Base-by-base conservation (phyloP, 2,329 filamentous ascomycete species). In the Plenodomus tracheiphilus region DNA sequence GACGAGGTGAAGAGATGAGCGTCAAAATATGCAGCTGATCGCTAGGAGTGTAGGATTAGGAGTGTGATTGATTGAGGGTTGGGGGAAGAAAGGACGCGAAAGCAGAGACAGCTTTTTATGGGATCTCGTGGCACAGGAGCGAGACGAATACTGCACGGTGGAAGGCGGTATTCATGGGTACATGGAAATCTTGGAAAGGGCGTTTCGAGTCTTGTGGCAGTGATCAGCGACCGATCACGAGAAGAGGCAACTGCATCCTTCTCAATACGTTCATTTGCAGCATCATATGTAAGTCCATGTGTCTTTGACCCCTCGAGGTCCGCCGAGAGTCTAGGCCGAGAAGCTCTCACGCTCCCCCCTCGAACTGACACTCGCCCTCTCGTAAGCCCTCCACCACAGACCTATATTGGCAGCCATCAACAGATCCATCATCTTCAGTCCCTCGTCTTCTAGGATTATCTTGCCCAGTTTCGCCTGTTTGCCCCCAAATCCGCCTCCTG, bases 401-500 rank as follows among this genome's bases (percentile, higher is more conserved):
- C 89, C 91, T 74, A 99, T 83, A 67, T 96, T 97, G 10, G 91
- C 88, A 3, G 93, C 90, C 17, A 99, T 90, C 0, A 96, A 79
- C 49, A 99, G 72, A 77, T 99, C 94, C 63, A 97, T 74, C 93
- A 99, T 97, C 77, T 96, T 96, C 57, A 96, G 75, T 0, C 94
- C 94, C 64, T 96, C 92, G 47, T 93, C 85, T 61, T 91, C 84
- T 32, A 99, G 81, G 43, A 97, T 91, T 43, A 99, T 76, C 74
- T 97, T 99, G 0, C 93, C 94, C 61, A 99, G 77, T 76, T 99
- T 99, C 3, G 91, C 92, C 64, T 89, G 84, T 70, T 89, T 91
- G 0, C 93, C 93, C 38, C 87, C 82, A 65, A 89, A 87, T 0
- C 93, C 93, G 18, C 93, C 93, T 1, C 93, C 93, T 0, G 92